Evolutionary conservation across 106 monocot species (phyloP).

Genomic region (Agapanthus africanus): DNA sequence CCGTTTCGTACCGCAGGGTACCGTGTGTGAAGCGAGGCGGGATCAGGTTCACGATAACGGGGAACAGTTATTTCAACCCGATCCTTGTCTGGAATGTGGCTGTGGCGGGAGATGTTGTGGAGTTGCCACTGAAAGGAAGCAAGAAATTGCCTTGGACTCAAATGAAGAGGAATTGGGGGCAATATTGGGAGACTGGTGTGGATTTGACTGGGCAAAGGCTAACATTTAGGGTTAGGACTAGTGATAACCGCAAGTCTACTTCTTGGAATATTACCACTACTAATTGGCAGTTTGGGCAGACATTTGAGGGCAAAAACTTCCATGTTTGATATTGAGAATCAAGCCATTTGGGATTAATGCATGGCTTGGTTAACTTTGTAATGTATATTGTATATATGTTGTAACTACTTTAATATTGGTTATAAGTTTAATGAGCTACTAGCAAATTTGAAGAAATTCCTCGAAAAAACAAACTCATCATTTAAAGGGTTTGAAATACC

Average conservation of each 20-base stretch:
- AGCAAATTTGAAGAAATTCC: no score
- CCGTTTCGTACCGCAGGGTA: slow-evolving; percentile 30
- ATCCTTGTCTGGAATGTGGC: slow-evolving; percentile 52
- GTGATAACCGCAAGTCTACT: slow-evolving; percentile 14
- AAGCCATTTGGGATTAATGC: no score
- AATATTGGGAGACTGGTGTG: slow-evolving; percentile 20
- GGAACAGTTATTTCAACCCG: slow-evolving; percentile 22
- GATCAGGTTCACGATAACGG: slow-evolving; percentile 37
- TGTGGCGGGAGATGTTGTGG: slow-evolving; percentile 40
- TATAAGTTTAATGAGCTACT: no score
- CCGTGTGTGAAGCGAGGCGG: slow-evolving; percentile 34
- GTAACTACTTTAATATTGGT: no score
- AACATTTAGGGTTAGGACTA: slow-evolving; percentile 27
- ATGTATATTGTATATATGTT: no score
- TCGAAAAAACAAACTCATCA: no score
- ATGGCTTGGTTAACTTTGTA: no score
- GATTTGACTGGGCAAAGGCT: slow-evolving; percentile 20
- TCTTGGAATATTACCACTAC: slow-evolving; percentile 18
- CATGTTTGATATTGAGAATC: no score
- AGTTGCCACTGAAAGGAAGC: slow-evolving; percentile 26
- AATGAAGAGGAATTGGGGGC: slow-evolving; percentile 35
- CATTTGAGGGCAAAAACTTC: slow-evolving; percentile 27
- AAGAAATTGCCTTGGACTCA: slow-evolving; percentile 14
- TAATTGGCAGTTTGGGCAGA: slow-evolving; percentile 30
- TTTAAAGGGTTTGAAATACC: no score